Percentiles rank a stretch among this genome's conserved stretches.
Evolutionary conservation across 257 asterid species (phyloP).

Genomic region (Osmanthus fragrans): DNA sequence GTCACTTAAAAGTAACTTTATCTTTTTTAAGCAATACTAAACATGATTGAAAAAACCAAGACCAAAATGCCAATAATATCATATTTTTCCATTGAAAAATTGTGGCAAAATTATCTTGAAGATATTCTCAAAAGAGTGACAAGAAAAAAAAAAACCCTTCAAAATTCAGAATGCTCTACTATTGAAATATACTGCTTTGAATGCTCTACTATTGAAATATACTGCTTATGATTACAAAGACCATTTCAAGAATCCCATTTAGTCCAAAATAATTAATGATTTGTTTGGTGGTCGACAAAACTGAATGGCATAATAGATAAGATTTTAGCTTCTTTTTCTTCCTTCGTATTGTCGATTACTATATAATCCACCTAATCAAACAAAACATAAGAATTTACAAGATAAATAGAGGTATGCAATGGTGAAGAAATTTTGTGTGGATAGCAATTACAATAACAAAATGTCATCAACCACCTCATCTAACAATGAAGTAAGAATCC

Average conservation of each 20-base stretch:
- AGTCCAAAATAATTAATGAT: neutral
- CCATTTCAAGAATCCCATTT: neutral
- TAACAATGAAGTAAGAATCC: constrained; percentile 64
- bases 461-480: constrained; percentile 76
- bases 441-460: constrained; percentile 37
- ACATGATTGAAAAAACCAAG: neutral
- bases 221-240: neutral
- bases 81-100: too few species aligned
- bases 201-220: neutral
- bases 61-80: too few species aligned
- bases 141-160: neutral
- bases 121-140: too few species aligned
- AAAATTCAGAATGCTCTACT: neutral
- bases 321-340: neutral
- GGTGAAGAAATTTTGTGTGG: constrained; percentile 16
- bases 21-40: too few species aligned
- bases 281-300: neutral
- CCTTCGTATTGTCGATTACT: neutral
- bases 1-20: too few species aligned
- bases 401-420: constrained; percentile 13
- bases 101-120: too few species aligned
- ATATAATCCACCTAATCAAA: neutral
- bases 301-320: neutral
- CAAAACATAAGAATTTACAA: neutral
- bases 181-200: neutral